phyloP scores from a whole-genome alignment of 306 rosid genomes.

The Pyrus communis region DNA sequence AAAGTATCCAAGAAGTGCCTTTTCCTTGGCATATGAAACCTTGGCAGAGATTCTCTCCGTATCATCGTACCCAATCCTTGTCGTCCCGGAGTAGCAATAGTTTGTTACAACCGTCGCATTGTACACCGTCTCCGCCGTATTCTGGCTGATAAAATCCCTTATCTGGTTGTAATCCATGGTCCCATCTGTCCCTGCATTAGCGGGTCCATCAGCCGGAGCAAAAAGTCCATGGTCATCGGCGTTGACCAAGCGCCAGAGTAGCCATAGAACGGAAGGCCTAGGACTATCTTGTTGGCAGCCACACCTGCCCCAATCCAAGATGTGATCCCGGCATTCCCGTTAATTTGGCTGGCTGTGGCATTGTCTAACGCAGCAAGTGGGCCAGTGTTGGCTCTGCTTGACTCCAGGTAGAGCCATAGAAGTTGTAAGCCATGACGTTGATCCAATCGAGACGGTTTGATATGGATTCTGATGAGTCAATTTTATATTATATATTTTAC shows the following conservation, averaged over 20 bases:
- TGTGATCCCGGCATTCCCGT: neutral
- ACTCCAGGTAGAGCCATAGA: conserved; percentile 21
- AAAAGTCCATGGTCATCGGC: conserved; percentile 12
- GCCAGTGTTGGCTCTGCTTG: neutral
- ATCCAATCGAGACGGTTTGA: too few species aligned
- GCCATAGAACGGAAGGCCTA: conserved; percentile 29
- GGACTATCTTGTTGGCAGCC: conserved; percentile 11
- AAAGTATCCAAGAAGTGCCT: conserved; percentile 33
- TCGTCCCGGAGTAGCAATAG: conserved; percentile 25
- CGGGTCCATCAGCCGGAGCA: conserved; percentile 16
- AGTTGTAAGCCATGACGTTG: too few species aligned
- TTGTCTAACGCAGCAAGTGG: conserved; percentile 25
- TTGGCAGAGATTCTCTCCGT: conserved; percentile 18
- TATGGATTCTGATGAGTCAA: too few species aligned
- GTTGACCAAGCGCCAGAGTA: conserved; percentile 14
- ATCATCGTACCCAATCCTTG: conserved; percentile 34
- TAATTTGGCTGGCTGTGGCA: neutral
- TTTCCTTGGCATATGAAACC: conserved; percentile 29
- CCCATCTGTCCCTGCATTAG: conserved; percentile 6
- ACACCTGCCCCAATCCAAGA: conserved; percentile 7
- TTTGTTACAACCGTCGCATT: conserved; percentile 7
- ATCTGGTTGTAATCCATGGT: conserved; percentile 9
- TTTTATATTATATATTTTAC: too few species aligned
- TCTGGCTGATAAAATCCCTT: conserved; percentile 1
- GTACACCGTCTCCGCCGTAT: neutral